Evolutionary conservation across 2,329 filamentous ascomycete species (phyloP), one percentile per base, ranked within the genome.

Genomic region (Aureobasidium uvarum): DNA sequence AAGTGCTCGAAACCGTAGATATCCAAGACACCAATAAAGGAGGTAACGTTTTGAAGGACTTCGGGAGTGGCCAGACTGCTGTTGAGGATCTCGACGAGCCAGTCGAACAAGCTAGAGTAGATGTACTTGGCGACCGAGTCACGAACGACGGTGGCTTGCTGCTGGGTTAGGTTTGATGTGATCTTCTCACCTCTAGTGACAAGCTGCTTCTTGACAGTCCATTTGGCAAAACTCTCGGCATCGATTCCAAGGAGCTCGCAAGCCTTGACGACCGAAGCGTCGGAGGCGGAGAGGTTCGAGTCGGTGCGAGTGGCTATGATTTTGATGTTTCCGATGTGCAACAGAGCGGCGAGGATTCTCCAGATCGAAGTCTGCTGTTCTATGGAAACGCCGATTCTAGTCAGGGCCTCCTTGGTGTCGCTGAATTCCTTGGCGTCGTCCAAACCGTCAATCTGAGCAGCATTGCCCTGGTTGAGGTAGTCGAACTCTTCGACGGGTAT

Each of bases 1-100:
- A 99, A 99, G 79, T 98, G 95, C 78, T 99, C 95, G 74, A 99
- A 99, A 69, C 94, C 94, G 78, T 98, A 98, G 71, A 99, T 99
- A 91, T 99, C 95, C 69, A 99, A 85, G 55, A 99, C 95, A 77
- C 95, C 95, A 72, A 99, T 99, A 78, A 99, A 99, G 1, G 91
- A 94, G 64, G 83, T 85, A 65, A 96, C 92, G 46, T 91, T 86
- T 71, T 84, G 87, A 62, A 98, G 78, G 43, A 98, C 91, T 69
- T 94, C 89, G 51, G 96, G 90, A 1, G 92, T 92, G 14, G 95
- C 95, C 71, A 99, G 82, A 75, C 92, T 93, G 71, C 83, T 83
- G 80, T 99, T 99, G 80, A 96, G 97, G 67, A 90, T 91, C 72
- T 98, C 93, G n/a, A 99, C 95, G 28, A 99, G 85, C 95, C 95